phyloP scores from a whole-genome alignment of 768 basidiomycete genomes.

The Boletus insuetus region DNA sequence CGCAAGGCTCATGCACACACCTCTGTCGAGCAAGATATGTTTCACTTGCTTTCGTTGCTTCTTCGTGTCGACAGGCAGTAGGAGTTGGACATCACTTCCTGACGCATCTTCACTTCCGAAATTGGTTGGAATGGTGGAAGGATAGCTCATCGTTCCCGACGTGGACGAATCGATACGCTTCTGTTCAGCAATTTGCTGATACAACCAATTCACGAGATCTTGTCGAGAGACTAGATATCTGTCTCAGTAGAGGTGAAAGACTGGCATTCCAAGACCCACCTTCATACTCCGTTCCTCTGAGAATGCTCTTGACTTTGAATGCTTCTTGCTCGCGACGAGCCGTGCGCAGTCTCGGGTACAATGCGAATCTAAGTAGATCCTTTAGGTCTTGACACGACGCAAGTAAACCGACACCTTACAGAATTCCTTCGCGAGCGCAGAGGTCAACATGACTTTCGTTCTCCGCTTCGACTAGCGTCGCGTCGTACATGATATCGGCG shows the following conservation, averaged over 20 bases:
- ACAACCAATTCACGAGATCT: constrained; percentile 73
- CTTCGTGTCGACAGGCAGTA: constrained; percentile 68
- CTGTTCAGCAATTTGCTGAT: constrained; percentile 77
- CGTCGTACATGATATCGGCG: too few relatives aligned
- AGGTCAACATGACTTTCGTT: too few relatives aligned
- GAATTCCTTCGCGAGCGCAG: too few relatives aligned
- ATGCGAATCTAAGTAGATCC: too few relatives aligned
- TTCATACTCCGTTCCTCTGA: constrained; percentile 75
- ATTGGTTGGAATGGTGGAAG: constrained; percentile 36
- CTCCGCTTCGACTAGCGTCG: too few relatives aligned
- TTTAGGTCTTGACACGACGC: too few relatives aligned
- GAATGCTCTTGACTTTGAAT: constrained; percentile 81
- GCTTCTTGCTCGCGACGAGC: constrained; percentile 58
- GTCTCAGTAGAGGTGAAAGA: constrained; percentile 4
- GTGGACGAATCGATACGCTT: constrained; percentile 67
- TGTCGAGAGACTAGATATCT: constrained; percentile 51
- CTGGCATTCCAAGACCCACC: constrained; percentile 37
- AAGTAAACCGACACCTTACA: too few relatives aligned
- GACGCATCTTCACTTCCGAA: constrained; percentile 36
- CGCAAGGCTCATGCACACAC: constrained; percentile 30
- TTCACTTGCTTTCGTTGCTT: constrained; percentile 73
- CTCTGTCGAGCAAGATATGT: constrained; percentile 66
- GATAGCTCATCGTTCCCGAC: constrained; percentile 49
- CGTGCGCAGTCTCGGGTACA: constrained; percentile 55
- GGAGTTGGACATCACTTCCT: constrained; percentile 51